Conservation (phyloP, 179 eudicot species). For the Silene coronaria region DNA sequence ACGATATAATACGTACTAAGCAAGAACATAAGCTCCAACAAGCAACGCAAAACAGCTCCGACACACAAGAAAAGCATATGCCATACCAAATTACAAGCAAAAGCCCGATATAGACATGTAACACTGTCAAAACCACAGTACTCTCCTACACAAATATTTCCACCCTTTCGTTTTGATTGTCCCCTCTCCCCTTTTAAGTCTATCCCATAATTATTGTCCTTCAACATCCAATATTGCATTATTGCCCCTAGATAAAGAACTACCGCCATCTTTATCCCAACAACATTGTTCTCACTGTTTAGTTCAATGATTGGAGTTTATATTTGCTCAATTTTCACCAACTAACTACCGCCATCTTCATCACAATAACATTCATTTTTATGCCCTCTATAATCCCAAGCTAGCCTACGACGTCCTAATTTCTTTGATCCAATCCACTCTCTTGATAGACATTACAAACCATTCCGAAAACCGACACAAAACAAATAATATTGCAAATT, state of each 20-base stretch:
- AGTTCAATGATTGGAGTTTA: too few species aligned
- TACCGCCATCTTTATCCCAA: too few species aligned
- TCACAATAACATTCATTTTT: background rate
- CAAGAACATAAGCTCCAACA: background rate
- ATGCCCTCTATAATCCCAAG: background rate
- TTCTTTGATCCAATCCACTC: background rate
- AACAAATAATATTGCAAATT: background rate
- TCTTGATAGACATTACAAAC: background rate
- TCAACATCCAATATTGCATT: too few species aligned
- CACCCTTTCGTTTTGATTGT: too few species aligned
- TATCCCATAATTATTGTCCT: too few species aligned
- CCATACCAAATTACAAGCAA: constrained; percentile 3
- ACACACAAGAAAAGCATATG: background rate
- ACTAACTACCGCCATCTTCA: background rate
- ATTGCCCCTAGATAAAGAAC: too few species aligned
- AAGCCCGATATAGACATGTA: background rate
- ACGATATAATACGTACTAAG: too few species aligned
- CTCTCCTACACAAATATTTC: background rate
- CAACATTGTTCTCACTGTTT: too few species aligned
- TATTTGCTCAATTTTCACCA: background rate
- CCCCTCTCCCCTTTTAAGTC: too few species aligned
- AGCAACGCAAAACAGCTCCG: background rate
- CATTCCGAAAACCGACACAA: background rate
- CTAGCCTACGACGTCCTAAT: background rate
- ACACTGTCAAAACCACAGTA: background rate